Base-by-base conservation (phyloP, 345 rosid species). In the Salix arbutifolia region DNA sequence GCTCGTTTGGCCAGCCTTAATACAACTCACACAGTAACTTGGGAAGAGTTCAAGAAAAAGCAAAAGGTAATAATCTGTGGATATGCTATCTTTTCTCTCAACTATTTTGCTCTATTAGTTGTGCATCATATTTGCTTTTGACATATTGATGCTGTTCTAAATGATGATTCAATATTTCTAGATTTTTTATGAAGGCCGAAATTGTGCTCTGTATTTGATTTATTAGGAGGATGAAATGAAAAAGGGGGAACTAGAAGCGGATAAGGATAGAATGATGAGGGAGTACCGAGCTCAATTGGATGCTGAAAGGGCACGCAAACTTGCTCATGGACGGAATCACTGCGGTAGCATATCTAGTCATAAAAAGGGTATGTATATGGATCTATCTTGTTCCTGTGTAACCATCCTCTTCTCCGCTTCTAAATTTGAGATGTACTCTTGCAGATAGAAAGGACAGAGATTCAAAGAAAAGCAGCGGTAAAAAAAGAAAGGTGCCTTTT, bases 1-100 rank as follows among this genome's bases (percentile, higher is more conserved):
- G 97, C 99, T 87, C 99, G 98, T 85, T 88, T 96, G 91, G 97
- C 97, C 68, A 88, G 95, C 88, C 99, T 93, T 80, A 94, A 91
- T 80, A 96, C 97, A 44, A 89, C 99, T 65, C 94, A 92, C 70
- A 94, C 99, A 0, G 65, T 96, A 72, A 94, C 99, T 52, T 96
- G 97, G 98, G 99, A 96, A 84, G 97, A 92, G 80, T 92, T 79
- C 79, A 96, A 93, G 78, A 81, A 74, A 88, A 93, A 96, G 86
- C 97, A 92, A 75, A 93, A 92, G 95, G 99, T n/a, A n/a, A n/a
- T 96, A 83, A 78, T 35, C 26, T 13, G n/a, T 35, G 44, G 19
- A 18, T 37, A 19, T 17, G 42, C 19, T 38, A 67, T 4, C 1
- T 38, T 35, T 6, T 40, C 3, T 18, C 70, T 1, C 18, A 12